Percentiles rank a stretch among this genome's conserved stretches.
phyloP scores from a whole-genome alignment of 73 alveolate genomes.

The Stentor coeruleus region DNA sequence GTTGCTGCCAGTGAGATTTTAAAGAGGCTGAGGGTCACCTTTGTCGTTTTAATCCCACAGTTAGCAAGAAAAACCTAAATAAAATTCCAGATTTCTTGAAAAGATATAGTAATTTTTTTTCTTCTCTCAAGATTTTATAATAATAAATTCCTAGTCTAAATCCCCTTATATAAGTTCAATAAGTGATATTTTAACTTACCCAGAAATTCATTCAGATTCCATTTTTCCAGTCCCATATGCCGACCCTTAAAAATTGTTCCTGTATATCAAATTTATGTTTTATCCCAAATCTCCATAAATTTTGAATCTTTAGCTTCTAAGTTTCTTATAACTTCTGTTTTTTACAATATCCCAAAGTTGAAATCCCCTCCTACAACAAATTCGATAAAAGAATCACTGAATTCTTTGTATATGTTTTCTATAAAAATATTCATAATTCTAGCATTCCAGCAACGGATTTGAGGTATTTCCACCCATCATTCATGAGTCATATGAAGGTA shows the following conservation, averaged over 20 bases:
- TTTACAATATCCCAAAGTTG: not conserved
- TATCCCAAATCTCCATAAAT: not conserved
- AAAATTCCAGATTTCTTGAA: constrained; percentile 29
- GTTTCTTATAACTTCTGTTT: constrained; percentile 22
- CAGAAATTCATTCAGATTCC: constrained; percentile 23
- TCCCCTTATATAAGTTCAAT: constrained; percentile 18
- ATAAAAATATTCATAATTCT: not conserved
- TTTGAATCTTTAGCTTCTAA: not conserved
- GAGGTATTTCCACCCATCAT: constrained; percentile 24
- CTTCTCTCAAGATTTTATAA: not conserved
- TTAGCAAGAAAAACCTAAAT: not conserved
- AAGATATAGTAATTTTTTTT: not conserved
- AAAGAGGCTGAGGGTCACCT: not conserved
- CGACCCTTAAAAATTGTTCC: constrained; percentile 22
- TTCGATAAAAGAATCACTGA: constrained; percentile 22
- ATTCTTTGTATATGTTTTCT: not conserved
- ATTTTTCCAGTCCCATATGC: constrained; percentile 21
- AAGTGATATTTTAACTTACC: constrained; percentile 26
- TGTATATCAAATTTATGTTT: constrained; percentile 20
- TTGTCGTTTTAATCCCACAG: not conserved
- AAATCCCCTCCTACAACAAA: constrained; percentile 28
- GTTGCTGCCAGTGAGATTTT: not conserved
- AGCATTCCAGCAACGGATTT: constrained; percentile 20
- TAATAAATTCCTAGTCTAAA: not conserved
- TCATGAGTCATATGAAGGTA: constrained; percentile 23